Evolutionary conservation across 108 stramenopile genomes (phyloP).

Genomic region (Pelagomonas calceolata): DNA sequence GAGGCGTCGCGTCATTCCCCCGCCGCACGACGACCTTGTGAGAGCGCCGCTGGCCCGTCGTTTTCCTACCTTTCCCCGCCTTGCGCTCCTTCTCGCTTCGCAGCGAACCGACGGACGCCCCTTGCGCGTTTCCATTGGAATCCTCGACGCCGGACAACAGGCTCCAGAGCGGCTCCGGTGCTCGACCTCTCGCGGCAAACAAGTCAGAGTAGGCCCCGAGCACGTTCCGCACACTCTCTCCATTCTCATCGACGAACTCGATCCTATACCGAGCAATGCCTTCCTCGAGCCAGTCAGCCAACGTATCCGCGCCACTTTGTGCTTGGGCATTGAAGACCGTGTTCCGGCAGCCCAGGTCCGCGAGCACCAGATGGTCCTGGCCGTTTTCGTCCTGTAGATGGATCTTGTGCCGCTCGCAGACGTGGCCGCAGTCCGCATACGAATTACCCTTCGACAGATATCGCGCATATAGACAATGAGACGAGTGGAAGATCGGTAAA

Average conservation of each 20-base stretch:
- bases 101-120: neutral
- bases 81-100: neutral
- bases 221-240: conserved; percentile 32
- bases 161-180: neutral
- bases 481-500: conserved; percentile 64
- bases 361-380: conserved; percentile 58
- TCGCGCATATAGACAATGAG: conserved; percentile 63
- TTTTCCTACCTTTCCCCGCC: neutral
- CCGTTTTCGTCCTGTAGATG: conserved; percentile 59
- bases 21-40: no score
- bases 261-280: conserved; percentile 45
- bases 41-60: no score
- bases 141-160: neutral
- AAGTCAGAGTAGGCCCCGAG: conserved; percentile 38
- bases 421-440: conserved; percentile 64
- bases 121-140: neutral
- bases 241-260: conserved; percentile 60
- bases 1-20: no score
- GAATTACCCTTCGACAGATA: conserved; percentile 56
- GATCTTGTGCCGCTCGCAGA: conserved; percentile 54
- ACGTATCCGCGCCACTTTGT: conserved; percentile 45
- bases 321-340: conserved; percentile 59
- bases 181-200: conserved; percentile 3
- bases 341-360: conserved; percentile 69
- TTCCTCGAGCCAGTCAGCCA: conserved; percentile 44